Base-by-base conservation (phyloP, 768 basidiomycete species). In the Boletus speciosus region DNA sequence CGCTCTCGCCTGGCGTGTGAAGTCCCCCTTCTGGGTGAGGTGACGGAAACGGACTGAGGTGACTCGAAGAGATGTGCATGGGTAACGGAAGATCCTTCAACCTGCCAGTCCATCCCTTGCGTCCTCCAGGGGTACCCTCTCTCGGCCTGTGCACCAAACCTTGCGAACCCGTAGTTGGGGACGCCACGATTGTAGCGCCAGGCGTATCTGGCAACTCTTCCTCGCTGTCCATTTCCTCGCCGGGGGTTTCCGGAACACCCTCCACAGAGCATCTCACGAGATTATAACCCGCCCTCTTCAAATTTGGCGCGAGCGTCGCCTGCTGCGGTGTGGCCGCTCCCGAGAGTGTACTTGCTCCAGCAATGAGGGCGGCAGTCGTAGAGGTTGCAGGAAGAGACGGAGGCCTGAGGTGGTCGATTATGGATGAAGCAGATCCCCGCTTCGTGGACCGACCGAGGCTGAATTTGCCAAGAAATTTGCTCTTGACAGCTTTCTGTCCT, bases 241-340 rank as follows among this genome's bases (percentile, higher is more conserved):
- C 37, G 5, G 49, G 56, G n/a, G 51, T 47, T 1, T 9, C 39
- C n/a, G 51, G 57, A 9, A 45, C 51, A 10, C 60, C 56, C 21
- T 63, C 60, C 45, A 65, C 35, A 37, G 51, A 63, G 57, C 71
- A 87, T 74, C 90, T 74, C 3, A 81, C 83, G 9, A 93, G 72
- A 47, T 78, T 76, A 59, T 83, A 90, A 14, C 90, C 89, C 3
- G 85, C 77, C 41, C 78, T 71, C 60, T 81, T 78, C 36, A 86
- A 62, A 58, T 84, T 78, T 2, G 88, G 87, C 7, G 74, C 82
- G 61, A 76, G 76, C 27, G 72, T 73, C 47, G 61, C 70, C 41
- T 75, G 70, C 10, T 62, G 58, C 0, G 87, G 86, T 0, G 84
- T 79, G 7, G 83, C 81, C 3, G 78, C 78, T 16, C 86, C 88